Conservation (phyloP, 176 grass and related monocot species). For the Hordeum marinum region DNA sequence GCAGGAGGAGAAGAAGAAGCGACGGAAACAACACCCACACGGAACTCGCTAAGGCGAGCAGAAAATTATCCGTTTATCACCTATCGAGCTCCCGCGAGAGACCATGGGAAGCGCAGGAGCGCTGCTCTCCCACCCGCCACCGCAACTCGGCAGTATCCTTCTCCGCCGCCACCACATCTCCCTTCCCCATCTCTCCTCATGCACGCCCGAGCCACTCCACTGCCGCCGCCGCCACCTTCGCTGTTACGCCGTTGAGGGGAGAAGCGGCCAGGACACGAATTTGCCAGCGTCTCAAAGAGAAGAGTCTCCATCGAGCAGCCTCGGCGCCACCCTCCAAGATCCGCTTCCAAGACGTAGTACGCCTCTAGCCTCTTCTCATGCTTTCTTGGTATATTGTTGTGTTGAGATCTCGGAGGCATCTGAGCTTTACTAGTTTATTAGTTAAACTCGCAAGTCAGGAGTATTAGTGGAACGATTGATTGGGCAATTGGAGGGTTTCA, state of each 20-base stretch:
- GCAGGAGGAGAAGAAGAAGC: background rate
- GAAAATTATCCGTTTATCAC: background rate
- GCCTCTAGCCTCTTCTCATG: background rate
- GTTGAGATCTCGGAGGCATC: background rate
- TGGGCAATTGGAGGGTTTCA: background rate
- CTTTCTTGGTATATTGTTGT: background rate
- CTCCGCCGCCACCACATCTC: background rate
- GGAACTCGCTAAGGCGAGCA: background rate
- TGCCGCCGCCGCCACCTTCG: background rate
- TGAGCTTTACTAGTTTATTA: background rate
- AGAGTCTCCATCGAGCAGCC: constrained; percentile 20
- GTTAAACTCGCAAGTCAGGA: background rate
- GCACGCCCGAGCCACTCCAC: background rate
- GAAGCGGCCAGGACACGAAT: background rate
- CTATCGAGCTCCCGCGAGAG: background rate
- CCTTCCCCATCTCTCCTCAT: background rate
- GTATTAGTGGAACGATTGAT: background rate
- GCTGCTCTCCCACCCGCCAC: constrained; percentile 43
- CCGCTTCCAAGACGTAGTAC: constrained; percentile 33
- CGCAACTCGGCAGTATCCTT: constrained; percentile 26
- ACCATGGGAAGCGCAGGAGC: constrained; percentile 57
- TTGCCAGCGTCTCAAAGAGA: constrained; percentile 21
- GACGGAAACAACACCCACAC: background rate
- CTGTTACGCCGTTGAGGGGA: constrained; percentile 13
- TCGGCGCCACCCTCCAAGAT: constrained; percentile 55